phyloP scores from a whole-genome alignment of 2,329 filamentous ascomycete species.

The Calycina herbarum region DNA sequence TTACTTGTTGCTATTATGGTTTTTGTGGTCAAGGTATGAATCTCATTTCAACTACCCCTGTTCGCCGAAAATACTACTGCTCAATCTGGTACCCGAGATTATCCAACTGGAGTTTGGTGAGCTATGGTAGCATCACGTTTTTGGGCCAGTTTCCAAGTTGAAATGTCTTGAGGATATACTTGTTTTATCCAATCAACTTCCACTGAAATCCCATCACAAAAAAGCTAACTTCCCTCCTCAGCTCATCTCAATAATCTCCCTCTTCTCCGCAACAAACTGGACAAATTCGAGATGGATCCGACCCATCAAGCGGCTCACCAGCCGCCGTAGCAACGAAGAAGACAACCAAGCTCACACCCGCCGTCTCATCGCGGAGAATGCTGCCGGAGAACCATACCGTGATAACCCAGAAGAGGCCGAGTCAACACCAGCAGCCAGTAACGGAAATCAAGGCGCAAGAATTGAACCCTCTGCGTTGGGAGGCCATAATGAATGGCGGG shows the following conservation, averaged over 20 bases:
- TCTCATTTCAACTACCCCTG: neutral
- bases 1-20: conserved; percentile 54
- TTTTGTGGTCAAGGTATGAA: conserved; percentile 55
- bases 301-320: conserved; percentile 21
- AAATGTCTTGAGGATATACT: no score
- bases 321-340: conserved; percentile 22
- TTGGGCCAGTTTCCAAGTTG: no score
- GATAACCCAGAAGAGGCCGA: conserved; percentile 23
- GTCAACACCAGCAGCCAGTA: conserved; percentile 3
- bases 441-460: conserved; percentile 24
- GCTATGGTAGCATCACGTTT: no score
- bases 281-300: conserved; percentile 23
- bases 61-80: neutral
- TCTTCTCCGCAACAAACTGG: conserved; percentile 33
- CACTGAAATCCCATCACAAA: neutral
- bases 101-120: no score
- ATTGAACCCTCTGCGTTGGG: conserved; percentile 31
- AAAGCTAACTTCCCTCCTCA: conserved; percentile 7
- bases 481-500: conserved; percentile 28
- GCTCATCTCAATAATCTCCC: conserved; percentile 29
- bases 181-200: neutral
- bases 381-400: conserved; percentile 25
- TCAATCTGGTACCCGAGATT: no score
- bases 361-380: conserved; percentile 31
- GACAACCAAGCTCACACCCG: conserved; percentile 27